Base-by-base conservation (phyloP, 345 rosid species). In the Citrus trifoliata region DNA sequence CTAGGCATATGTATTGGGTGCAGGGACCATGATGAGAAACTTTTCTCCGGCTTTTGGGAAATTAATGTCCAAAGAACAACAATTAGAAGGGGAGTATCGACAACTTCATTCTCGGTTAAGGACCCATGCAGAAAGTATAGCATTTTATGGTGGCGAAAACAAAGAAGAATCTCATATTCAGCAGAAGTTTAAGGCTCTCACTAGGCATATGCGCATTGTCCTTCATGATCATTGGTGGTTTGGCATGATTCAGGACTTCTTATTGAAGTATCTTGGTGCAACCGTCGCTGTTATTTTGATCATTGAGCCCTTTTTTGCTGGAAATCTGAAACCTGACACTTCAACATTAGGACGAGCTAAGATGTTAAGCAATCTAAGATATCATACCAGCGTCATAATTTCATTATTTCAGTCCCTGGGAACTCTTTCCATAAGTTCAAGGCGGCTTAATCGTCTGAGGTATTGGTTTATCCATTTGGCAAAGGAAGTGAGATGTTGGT, bases 201-300 rank as follows among this genome's bases (percentile, higher is more conserved):
- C 89, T 80, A 83, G 82, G 70, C 99, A 97, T 84, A 80, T 97
- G 91, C 84, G 90, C 40, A 73, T 62, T 42, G 99, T 97, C 74
- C 95, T 89, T 85, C 97, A 92, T 79, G 95, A 97, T 30, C 97
- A 94, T 78, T 97, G 99, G 99, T 97, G 99, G 99, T 97, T 97
- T 87, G 98, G 98, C 85, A 97, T 97, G 98, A 93, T 97, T 85
- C 98, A 96, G 76, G 99, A 96, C 86, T 96, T 96, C 85, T 82
- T 96, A 76, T 84, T 94, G 82, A 96, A 96, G 85, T 96, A 96
- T 87, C 97, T 96, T 76, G 98, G 98, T 71, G 98, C 99, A 35
- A 96, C 99, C 18, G 92, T 96, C 76, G 98, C 98, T 65, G 97
- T 93, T 79, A 81, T 94, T 76, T 87, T 97, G 87, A 94, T 94